Conservation (phyloP, 2,329 filamentous ascomycete species). For the Chaetomium sp. region DNA sequence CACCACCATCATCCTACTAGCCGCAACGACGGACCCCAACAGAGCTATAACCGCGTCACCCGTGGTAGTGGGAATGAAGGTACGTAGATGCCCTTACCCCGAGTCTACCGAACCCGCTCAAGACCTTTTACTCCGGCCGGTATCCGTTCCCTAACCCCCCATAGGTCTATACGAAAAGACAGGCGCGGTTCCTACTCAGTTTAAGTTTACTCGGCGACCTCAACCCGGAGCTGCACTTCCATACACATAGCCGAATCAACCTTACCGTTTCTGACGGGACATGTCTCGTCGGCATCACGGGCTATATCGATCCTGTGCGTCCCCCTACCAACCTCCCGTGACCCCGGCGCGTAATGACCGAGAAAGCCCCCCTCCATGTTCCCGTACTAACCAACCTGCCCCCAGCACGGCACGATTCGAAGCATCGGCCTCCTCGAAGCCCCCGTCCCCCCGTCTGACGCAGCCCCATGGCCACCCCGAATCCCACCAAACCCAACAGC, state of each 20-base stretch:
- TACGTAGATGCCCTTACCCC: not conserved
- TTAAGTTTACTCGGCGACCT: no score
- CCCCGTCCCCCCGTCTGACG: not conserved
- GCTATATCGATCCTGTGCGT: constrained; percentile 9
- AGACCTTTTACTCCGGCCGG: not conserved
- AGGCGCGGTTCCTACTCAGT: no score
- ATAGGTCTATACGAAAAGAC: not conserved
- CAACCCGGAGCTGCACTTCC: not conserved
- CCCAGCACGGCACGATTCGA: not conserved
- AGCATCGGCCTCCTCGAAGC: constrained; percentile 7
- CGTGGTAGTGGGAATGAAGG: not conserved
- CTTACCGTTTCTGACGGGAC: not conserved
- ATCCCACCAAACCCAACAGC: no score
- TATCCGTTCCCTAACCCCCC: not conserved
- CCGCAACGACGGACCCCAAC: constrained; percentile 6
- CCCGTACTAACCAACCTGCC: not conserved
- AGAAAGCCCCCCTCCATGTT: not conserved
- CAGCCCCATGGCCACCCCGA: no score
- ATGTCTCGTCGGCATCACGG: constrained; percentile 4
- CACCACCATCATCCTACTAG: not conserved
- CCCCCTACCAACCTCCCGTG: not conserved
- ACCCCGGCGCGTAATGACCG: no score
- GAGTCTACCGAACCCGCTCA: not conserved
- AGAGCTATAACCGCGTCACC: not conserved
- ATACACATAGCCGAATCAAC: not conserved